Evolutionary conservation across 192 early-diverging fungal genomes (phyloP).

Genomic region (Backusella psychrophila): DNA sequence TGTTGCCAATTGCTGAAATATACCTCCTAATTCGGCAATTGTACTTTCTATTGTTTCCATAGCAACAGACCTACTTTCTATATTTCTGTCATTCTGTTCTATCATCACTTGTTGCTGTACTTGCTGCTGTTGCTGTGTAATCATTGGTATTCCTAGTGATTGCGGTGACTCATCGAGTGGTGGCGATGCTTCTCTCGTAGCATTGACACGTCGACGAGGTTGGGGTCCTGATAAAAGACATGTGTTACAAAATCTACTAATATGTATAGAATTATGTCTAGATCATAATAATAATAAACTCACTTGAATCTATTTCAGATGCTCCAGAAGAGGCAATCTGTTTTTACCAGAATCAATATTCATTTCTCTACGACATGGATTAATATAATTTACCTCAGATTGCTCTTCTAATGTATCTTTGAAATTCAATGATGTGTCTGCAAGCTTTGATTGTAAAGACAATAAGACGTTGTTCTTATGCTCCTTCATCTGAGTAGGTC

Average conservation of each 20-base stretch:
- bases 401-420: constrained; percentile 93
- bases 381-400: constrained; percentile 53
- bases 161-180: constrained; percentile 35
- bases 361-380: background rate
- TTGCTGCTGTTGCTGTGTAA: constrained; percentile 44
- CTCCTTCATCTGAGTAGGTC: constrained; percentile 73
- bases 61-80: constrained; percentile 85
- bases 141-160: constrained; percentile 45
- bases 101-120: constrained; percentile 63
- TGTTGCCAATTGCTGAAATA: constrained; percentile 82
- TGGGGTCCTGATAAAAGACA: constrained; percentile 37
- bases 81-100: constrained; percentile 70
- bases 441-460: constrained; percentile 87
- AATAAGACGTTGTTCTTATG: constrained; percentile 92
- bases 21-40: constrained; percentile 91
- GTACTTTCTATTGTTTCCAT: constrained; percentile 97
- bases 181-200: background rate
- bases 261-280: background rate
- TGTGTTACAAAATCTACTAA: constrained; percentile 48
- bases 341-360: background rate
- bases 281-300: background rate
- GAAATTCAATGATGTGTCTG: constrained; percentile 84
- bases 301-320: background rate
- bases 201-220: constrained; percentile 42
- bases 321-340: background rate